phyloP scores from a whole-genome alignment of 139 green algal species.

The Chlamydomonas schloesseri region DNA sequence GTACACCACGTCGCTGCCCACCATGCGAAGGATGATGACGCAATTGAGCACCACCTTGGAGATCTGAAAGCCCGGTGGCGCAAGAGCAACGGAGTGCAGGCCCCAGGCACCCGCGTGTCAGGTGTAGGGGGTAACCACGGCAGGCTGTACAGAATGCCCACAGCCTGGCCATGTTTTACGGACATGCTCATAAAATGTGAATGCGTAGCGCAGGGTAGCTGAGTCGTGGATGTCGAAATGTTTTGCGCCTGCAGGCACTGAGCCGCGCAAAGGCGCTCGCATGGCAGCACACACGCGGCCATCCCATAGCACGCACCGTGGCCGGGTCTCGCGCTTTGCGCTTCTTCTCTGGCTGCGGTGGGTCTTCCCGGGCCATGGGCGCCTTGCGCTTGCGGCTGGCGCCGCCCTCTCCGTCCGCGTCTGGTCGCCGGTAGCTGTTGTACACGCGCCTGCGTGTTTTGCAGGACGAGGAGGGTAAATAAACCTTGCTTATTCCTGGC shows the following conservation, averaged over 20 bases:
- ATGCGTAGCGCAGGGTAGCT: too few species aligned
- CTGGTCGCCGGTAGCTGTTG: background rate
- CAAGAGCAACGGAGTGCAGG: background rate
- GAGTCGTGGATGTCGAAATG: too few species aligned
- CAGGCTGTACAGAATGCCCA: too few species aligned
- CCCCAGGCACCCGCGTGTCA: background rate
- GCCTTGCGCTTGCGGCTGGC: conserved; percentile 11
- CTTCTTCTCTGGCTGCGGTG: conserved; percentile 28
- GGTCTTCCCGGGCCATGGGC: conserved; percentile 14
- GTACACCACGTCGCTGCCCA: conserved; percentile 27
- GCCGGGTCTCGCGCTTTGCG: conserved; percentile 32
- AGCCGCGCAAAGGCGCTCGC: too few species aligned
- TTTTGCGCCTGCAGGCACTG: too few species aligned
- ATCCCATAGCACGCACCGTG: conserved; percentile 10
- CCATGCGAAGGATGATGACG: conserved; percentile 42
- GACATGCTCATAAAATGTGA: too few species aligned
- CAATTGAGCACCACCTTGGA: conserved; percentile 42
- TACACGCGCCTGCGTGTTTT: background rate
- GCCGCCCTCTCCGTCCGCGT: background rate
- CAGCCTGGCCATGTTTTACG: too few species aligned
- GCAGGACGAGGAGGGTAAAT: too few species aligned
- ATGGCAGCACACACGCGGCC: too few species aligned
- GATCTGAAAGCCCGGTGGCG: background rate
- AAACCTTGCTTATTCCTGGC: too few species aligned
- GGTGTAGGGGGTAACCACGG: background rate